phyloP scores from a whole-genome alignment of 495 filamentous ascomycete genomes.

The Talaromyces ruber region DNA sequence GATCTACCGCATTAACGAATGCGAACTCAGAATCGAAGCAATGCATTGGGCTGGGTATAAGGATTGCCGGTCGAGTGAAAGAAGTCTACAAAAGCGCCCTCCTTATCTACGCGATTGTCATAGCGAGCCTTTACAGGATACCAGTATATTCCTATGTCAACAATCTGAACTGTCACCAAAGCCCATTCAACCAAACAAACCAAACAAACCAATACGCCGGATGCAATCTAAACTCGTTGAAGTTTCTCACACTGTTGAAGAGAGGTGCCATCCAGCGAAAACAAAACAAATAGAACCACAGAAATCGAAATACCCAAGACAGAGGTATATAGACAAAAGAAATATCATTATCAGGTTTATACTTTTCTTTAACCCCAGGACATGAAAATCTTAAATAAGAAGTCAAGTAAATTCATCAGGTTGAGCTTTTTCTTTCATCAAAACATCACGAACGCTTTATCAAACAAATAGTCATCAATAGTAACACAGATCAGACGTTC shows the following conservation, averaged over 20 bases:
- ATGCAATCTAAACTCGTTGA: slow-evolving; percentile 3
- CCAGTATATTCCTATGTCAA: background rate
- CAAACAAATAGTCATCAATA: background rate
- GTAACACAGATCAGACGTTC: background rate
- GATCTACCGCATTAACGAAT: background rate
- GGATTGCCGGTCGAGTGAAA: background rate
- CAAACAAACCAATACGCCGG: background rate
- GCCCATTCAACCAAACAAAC: background rate
- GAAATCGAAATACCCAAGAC: background rate
- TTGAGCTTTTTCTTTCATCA: slow-evolving; percentile 5
- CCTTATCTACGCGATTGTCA: background rate
- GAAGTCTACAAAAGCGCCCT: background rate
- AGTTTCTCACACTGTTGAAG: slow-evolving; percentile 7
- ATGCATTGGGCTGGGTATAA: background rate
- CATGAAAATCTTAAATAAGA: background rate
- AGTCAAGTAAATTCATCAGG: slow-evolving; percentile 1
- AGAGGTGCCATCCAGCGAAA: background rate
- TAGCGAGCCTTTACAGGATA: background rate
- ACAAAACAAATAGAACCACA: background rate
- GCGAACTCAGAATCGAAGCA: background rate
- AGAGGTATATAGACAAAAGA: background rate
- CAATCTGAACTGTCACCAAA: background rate
- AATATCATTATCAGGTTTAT: background rate
- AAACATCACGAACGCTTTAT: background rate
- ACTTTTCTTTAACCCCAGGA: background rate